Base-by-base conservation (phyloP, 73 alveolate genomes). In the Blepharisma stoltei region DNA sequence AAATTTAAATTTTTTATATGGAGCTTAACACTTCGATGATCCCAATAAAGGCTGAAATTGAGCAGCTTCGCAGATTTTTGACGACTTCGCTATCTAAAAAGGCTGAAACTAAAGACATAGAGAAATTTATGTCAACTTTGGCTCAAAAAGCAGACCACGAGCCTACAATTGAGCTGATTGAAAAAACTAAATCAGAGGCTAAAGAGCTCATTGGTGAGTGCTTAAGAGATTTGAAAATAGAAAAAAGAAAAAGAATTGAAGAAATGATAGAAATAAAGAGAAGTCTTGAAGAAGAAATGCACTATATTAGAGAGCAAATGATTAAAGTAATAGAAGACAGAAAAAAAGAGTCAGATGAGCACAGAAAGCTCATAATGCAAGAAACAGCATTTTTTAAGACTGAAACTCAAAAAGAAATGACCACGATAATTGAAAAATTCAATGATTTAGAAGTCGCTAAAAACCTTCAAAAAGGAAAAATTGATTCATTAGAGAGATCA, bases 1-100 rank as follows among this genome's bases (percentile, higher is more conserved):
- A 32, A 32, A 32, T 32, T 32, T 32, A 32, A 32, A 32, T 32
- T 1, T 32, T 32, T 32, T 32, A 32, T 32, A 32, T 32, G 41
- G 41, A 32, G 41, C 41, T 32, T 32, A 32, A 32, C 41, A 32
- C 73, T n/a, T 60, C 14, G 0, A 18, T 60, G 6, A 60, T 14
- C 73, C 23, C 73, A 9, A 14, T 60, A 14, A 60, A 60, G 23
- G 73, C 73, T 60, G 73, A 60, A 8, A 8, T 60, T 9, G 73
- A 60, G 23, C 73, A 60, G 45, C 14, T 25, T 25, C 38, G 73
- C 38, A 60, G 73, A 60, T 14, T 9, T 60, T 52, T 52, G 2
- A 52, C n/a, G n/a, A 20, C 66, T 4, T 11, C 23, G n/a, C 11
- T 60, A 11, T 14, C 48, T 0, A 60, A 60, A 25, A 60, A 60